Conservation (phyloP, 495 filamentous ascomycete species). For the Daldinia decipiens region DNA sequence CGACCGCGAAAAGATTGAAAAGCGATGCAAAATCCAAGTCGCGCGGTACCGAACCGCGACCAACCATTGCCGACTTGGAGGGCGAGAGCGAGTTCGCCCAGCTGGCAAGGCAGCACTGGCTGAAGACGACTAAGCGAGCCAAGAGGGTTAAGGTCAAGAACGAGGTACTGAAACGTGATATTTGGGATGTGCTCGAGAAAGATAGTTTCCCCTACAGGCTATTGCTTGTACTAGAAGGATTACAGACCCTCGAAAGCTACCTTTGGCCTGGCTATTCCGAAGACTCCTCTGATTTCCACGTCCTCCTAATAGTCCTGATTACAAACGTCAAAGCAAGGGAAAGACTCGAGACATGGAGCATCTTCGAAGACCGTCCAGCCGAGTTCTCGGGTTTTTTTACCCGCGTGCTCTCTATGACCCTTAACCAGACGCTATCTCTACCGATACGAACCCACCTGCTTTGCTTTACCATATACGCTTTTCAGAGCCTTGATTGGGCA, state of each 20-base stretch:
- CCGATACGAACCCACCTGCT: conserved; percentile 81
- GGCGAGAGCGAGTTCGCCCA: conserved; percentile 84
- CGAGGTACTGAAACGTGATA: conserved; percentile 84
- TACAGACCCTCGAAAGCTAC: conserved; percentile 90
- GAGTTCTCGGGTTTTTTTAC: conserved; percentile 93
- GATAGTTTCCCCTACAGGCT: conserved; percentile 79
- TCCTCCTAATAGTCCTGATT: conserved; percentile 84
- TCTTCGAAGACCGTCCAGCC: conserved; percentile 78
- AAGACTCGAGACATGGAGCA: conserved; percentile 87
- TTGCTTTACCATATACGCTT: conserved; percentile 87
- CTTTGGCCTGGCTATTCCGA: conserved; percentile 95
- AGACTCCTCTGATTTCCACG: conserved; percentile 88
- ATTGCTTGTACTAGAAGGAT: conserved; percentile 84
- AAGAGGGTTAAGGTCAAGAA: conserved; percentile 77
- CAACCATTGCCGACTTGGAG: conserved; percentile 63
- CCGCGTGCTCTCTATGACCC: conserved; percentile 86
- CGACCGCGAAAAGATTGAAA: conserved; percentile 60
- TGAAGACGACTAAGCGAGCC: conserved; percentile 68
- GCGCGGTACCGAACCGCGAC: conserved; percentile 47
- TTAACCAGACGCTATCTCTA: conserved; percentile 78
- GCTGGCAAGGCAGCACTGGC: conserved; percentile 86
- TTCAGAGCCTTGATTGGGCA: conserved; percentile 90
- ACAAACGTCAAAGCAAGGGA: conserved; percentile 90
- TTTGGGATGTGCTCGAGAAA: conserved; percentile 90
- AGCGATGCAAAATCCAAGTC: conserved; percentile 55